A percentile compares a stretch with the other conserved stretches of the same genome.
phyloP scores from a whole-genome alignment of 2,329 filamentous ascomycete species.

The Thermoascus crustaceus region DNA sequence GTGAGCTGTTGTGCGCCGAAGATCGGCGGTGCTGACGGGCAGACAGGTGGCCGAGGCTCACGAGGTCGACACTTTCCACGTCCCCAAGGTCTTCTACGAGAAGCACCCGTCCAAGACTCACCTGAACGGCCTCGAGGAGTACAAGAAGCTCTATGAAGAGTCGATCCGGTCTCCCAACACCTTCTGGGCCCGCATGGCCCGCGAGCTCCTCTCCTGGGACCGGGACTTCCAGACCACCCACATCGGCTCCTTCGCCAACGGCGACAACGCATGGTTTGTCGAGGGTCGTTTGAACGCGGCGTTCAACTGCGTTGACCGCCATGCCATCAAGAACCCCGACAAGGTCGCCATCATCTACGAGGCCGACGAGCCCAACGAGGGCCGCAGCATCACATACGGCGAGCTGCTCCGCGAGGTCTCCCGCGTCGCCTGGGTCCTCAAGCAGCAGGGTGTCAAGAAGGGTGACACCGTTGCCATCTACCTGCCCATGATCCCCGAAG shows the following conservation, averaged over 20 bases:
- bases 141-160: conserved; percentile 61
- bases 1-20: conserved; percentile 6
- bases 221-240: conserved; percentile 86
- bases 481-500: conserved; percentile 97
- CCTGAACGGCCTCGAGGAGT: conserved; percentile 52
- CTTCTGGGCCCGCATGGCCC: conserved; percentile 82
- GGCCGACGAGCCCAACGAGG: conserved; percentile 80
- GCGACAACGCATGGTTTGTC: conserved; percentile 89
- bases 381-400: conserved; percentile 83
- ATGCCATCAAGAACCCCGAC: conserved; percentile 90
- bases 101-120: conserved; percentile 57
- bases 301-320: conserved; percentile 95
- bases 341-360: conserved; percentile 97
- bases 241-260: conserved; percentile 64
- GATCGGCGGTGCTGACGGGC: background rate
- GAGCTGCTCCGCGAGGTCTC: conserved; percentile 92
- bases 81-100: conserved; percentile 48
- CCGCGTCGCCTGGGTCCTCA: conserved; percentile 75
- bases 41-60: conserved; percentile 39
- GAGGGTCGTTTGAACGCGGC: conserved; percentile 91
- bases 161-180: conserved; percentile 82
- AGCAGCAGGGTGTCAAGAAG: conserved; percentile 93
- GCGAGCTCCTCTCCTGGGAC: conserved; percentile 84
- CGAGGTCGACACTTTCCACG: conserved; percentile 44
- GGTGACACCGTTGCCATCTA: conserved; percentile 97